phyloP scores from a whole-genome alignment of 257 asterid species.

The Asclepias syriaca region DNA sequence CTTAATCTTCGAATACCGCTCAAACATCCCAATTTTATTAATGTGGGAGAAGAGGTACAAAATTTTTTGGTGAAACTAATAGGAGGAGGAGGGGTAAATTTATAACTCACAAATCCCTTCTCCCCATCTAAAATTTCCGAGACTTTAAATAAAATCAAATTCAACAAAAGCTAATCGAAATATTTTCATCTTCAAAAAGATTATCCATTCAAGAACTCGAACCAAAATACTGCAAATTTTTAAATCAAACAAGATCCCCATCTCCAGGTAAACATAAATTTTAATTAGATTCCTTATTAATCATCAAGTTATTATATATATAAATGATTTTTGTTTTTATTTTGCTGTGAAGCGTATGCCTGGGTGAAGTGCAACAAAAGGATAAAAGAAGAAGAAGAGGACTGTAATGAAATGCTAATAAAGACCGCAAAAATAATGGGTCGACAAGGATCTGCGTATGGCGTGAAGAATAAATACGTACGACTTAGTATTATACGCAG shows the following conservation, averaged over 20 bases:
- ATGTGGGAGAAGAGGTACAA: no score
- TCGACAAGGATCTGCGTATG: slow-evolving; percentile 16
- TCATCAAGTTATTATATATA: no score
- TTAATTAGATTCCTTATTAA: no score
- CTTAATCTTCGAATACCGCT: no score
- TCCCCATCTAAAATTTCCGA: no score
- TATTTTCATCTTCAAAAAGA: slow-evolving; percentile 12
- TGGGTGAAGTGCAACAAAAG: slow-evolving; percentile 26
- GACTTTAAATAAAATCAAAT: no score
- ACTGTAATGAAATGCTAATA: slow-evolving; percentile 9
- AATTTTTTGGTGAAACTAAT: no score
- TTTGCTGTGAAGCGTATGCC: slow-evolving; percentile 23
- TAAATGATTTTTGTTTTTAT: not conserved
- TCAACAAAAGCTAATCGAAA: slow-evolving; percentile 4
- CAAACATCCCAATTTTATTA: no score
- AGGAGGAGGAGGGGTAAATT: no score
- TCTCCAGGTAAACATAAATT: slow-evolving; percentile 16
- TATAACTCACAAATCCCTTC: no score
- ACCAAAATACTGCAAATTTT: slow-evolving; percentile 13
- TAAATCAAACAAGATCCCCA: slow-evolving; percentile 1
- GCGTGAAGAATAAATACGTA: slow-evolving; percentile 12
- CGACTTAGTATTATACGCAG: slow-evolving; percentile 24
- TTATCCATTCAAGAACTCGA: slow-evolving; percentile 20
- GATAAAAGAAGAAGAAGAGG: slow-evolving; percentile 15
- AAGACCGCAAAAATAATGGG: slow-evolving; percentile 19